Evolutionary conservation across 768 basidiomycete species (phyloP), one percentile per base, ranked within the genome.

Genomic region (Gelatoporia subvermispora): DNA sequence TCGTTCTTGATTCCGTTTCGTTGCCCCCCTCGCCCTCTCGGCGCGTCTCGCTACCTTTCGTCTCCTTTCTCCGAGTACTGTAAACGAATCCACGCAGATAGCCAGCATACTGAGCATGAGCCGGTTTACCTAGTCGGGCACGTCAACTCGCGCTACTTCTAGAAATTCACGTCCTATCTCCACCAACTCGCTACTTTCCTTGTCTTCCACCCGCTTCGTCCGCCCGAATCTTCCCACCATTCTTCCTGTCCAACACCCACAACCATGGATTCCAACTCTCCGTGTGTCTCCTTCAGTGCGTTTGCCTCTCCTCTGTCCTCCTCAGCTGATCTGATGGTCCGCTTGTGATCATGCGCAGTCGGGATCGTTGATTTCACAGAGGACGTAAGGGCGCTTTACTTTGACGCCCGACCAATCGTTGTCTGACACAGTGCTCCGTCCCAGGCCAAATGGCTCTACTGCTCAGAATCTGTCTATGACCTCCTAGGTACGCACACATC

Each of bases 291-390:
- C 24, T 90, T 88, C 76, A 89, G 88, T 88, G 50, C 45, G 84
- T 78, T 31, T 11, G 46, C 50, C 53, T 43, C 22, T 55, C 36
- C 17, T 35, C 47, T 36, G 7, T 39, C 53, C 44, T 44, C 44
- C 15, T 39, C 25, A 2, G 9, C 44, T 43, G 15, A 45, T 41
- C 55, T 35, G 34, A 42, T 47, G 22, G 28, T 31, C 28, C 28
- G 7, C 31, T 18, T 18, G 37, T 48, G 35, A 50, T 52, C 45
- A 44, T 35, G 31, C 45, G 10, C 60, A 88, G 88, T 90, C 51
- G 85, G 81, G 17, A 90, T 89, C 57, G 81, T 88, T 44, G 88
- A 91, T 66, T 88, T 89, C 65, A 81, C 84, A 3, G 77, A 84
- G 66, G 75, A 87, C 66, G 85, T 85, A 60, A 56, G 64, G 55